Base-by-base conservation (phyloP, 129 eudicot genomes). In the Saussurea involucrata region DNA sequence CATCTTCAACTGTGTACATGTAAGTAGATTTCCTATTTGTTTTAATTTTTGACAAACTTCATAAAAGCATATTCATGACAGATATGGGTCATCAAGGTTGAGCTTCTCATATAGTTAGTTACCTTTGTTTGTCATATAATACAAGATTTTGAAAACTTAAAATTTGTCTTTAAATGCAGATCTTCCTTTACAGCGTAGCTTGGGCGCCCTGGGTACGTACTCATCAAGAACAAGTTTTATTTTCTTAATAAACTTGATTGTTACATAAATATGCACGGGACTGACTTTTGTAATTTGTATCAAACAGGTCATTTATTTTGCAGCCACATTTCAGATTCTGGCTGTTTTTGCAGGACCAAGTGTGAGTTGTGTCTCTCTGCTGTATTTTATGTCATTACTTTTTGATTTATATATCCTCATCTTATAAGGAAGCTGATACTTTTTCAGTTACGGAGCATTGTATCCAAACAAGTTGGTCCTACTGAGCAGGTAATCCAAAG, bases 401-500 rank as follows among this genome's bases (percentile, higher is more conserved):
- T 73, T 33, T 24, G 7, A 25, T 73, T 65, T 66, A 25, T 73
- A 57, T 66, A 29, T 65, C 25, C 1, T 72, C 34, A 70, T 44
- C 69, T 68, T 75, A 8, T 66, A 60, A 75, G 8, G 31, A 46
- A 65, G 2, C 24, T 67, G 4, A 31, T 64, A 71, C 37, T 36
- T 80, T 80, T 87, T 67, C 90, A 93, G 96, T 76, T 93, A 55
- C 77, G 92, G 1, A 93, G 98, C 83, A 93, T 93, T 82, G 90
- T 89, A 34, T 93, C 98, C 77, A 93, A 93, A 79, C 97, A 90
- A 88, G 89, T 86, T 66, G 96, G 98, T 49, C 95, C 95, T 8
- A 84, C 78, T 57, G 95, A 93, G 83, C 98, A 93, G 98, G 97
- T 90, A 72, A 67, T 37, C 7, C 24, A 11, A 65, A 73, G 61